Conservation (phyloP, 1,284 basidiomycete genomes). For the Phylloporus sp. region DNA sequence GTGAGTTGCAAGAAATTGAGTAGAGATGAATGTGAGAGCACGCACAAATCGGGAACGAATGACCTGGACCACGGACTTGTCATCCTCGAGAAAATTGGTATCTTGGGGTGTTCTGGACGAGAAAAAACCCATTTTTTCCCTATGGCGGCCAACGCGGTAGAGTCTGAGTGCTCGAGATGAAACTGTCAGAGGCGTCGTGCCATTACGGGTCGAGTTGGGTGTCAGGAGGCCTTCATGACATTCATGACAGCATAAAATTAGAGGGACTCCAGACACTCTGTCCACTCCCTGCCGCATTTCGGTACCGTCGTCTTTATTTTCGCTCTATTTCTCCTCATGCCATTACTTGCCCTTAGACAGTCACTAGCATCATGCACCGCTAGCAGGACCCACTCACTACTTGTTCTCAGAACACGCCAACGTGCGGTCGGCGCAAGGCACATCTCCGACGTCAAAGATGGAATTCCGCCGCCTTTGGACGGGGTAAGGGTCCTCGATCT, state of each 20-base stretch:
- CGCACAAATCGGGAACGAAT: conserved; percentile 80
- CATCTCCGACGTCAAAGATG: conserved; percentile 37
- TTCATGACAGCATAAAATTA: conserved; percentile 11
- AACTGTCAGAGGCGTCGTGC: conserved; percentile 19
- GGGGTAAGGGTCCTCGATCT: conserved; percentile 87
- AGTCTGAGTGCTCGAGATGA: conserved; percentile 5
- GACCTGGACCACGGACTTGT: conserved; percentile 64
- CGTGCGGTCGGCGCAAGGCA: conserved; percentile 16
- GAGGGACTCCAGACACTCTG: conserved; percentile 39
- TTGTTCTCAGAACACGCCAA: conserved; percentile 7
- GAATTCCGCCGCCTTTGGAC: conserved; percentile 79
- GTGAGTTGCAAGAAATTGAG: conserved; percentile 17
- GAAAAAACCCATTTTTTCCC: conserved; percentile 61
- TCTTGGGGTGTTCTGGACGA: conserved; percentile 57
- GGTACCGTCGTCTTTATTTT: conserved; percentile 22
- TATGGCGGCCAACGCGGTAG: conserved; percentile 5
- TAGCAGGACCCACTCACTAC: background rate
- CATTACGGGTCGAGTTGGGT: conserved; percentile 30
- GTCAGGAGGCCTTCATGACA: conserved; percentile 32
- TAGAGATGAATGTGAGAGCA: conserved; percentile 36
- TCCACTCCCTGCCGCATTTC: conserved; percentile 18
- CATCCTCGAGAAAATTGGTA: conserved; percentile 43
- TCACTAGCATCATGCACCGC: background rate
- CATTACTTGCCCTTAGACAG: background rate
- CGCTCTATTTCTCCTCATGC: conserved; percentile 15